Base-by-base conservation (phyloP, 2,329 filamentous ascomycete species). In the Tolypocladium amazonense region DNA sequence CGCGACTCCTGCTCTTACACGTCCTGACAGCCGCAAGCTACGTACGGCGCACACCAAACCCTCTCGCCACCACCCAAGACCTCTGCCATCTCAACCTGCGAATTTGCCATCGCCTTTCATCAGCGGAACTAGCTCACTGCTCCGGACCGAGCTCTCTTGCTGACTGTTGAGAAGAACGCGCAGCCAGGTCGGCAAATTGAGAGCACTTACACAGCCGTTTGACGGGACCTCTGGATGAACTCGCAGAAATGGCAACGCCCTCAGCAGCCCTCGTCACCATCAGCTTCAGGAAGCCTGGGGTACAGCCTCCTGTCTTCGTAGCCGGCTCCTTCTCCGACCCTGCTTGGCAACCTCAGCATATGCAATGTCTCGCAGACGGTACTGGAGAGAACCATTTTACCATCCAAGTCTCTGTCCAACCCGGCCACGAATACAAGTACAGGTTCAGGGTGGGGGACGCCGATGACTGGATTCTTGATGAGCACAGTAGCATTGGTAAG, bases 381-480 rank as follows among this genome's bases (percentile, higher is more conserved):
- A 74, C 80, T 41, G 81, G 80, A n/a, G 76, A 86, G 58, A 74
- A 83, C 60, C 68, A 79, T 15, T 92, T 89, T 68, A 77, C 72
- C 52, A 83, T 83, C 60, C 72, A 78, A 1, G 76, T 90, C 53
- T 70, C 78, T 41, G 77, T 82, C 9, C 76, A 82, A 23, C 75
- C 81, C 27, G 81, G 81, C 27, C 79, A 82, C 55, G 80, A 83
- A 60, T 83, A 90, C 64, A 85, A 89, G 67, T 92, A 91, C 79
- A 92, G 90, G 72, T 88, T 92, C 65, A 81, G 87, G 37, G 75
- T 88, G 41, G 88, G 87, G 12, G 70, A 78, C 25, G 83, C 83
- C 56, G 81, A 89, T 63, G 89, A 85, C 83, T 90, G 88, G 88
- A 77, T 85, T 30, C 71, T 89, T 54, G 83, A 91, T 65, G 84